These are phyloP conservation scores for Candida ficus DNA, from an alignment of 805 yeast genomes.

Conservation along the genomic window DNA sequence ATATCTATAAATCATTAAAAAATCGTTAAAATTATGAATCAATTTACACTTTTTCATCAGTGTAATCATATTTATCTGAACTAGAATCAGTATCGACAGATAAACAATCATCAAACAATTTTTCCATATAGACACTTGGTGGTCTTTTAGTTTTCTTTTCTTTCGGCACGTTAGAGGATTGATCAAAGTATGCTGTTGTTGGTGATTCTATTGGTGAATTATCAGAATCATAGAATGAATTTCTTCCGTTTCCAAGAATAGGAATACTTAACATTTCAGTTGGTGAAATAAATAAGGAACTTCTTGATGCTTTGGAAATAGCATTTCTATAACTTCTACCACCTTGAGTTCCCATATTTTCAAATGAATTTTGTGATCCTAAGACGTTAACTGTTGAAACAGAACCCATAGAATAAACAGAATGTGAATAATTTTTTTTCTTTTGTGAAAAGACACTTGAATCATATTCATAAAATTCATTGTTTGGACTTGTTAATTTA, in stretches of 20 bases:
- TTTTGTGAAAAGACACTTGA: slow-evolving; percentile 19
- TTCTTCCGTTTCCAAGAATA: slow-evolving; percentile 5
- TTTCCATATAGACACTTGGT: slow-evolving; percentile 46
- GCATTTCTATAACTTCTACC: slow-evolving; percentile 25
- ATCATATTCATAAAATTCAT: slow-evolving; percentile 18
- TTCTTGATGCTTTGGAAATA: slow-evolving; percentile 26
- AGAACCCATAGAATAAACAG: slow-evolving; percentile 28
- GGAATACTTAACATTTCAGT: slow-evolving; percentile 34
- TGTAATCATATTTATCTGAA: slow-evolving; percentile 3
- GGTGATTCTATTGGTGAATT: slow-evolving; percentile 25
- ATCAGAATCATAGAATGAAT: slow-evolving; percentile 4
- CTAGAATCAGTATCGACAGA: slow-evolving; percentile 4
- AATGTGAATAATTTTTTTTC: slow-evolving; percentile 20
- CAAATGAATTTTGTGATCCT: slow-evolving; percentile 15
- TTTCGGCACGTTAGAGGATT: slow-evolving; percentile 1
- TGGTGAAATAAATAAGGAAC: slow-evolving; percentile 50
- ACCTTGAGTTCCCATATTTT: slow-evolving; percentile 2
- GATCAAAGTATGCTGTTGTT: slow-evolving; percentile 6
- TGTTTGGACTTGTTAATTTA: slow-evolving; percentile 1
- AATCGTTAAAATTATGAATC: not conserved
- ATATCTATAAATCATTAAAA: too few relatives aligned
- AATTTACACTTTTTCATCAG: slow-evolving; percentile 17
- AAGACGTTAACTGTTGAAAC: slow-evolving; percentile 26
- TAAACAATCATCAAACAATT: slow-evolving; percentile 32
- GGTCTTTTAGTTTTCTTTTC: slow-evolving; percentile 32